Base-by-base conservation (phyloP, 768 basidiomycete species). In the Mrakia frigida region DNA sequence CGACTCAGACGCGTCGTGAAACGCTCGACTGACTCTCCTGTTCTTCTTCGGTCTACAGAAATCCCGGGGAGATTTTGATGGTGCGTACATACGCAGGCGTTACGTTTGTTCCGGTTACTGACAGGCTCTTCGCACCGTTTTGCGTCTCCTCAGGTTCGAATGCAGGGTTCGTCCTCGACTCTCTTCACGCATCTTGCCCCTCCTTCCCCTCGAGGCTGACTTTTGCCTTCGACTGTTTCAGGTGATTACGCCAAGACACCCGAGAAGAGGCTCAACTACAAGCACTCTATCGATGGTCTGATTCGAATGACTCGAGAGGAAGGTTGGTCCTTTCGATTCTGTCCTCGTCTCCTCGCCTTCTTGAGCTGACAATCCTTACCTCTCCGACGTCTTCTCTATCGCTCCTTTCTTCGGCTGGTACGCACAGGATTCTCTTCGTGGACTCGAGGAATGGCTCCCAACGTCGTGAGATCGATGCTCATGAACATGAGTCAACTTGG, bases 401-500 rank as follows among this genome's bases (percentile, higher is more conserved):
- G n/a, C n/a, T n/a, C n/a, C n/a, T n/a, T n/a, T n/a, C n/a, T n/a
- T n/a, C n/a, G n/a, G n/a, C n/a, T n/a, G n/a, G n/a, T n/a, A n/a
- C n/a, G n/a, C n/a, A n/a, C 37, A 68, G 65, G 93, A 6, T 78
- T 85, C 23, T 90, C 90, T 0, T 91, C 92, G 0, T 88, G 94
- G 70, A 85, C 83, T 25, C 89, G 93, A 41, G 93, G 93, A 31
- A 86, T 91, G 6, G 89, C 87, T 4, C 93, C 93, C 0, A 96
- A 96, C 80, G 90, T 93, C 10, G 89, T 94, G 82, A 88, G 93
- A 82, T 90, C 93, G 0, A 81, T 94, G 14, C 83, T 95, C 78
- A 94, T 94, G 93, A 95, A 94, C 82, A 92, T 92, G 69, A 91
- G 90, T 85, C 93, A 95, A 82, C 88, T 94, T 33, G 93, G 92